A percentile compares a stretch with the other conserved stretches of the same genome.
Conservation (phyloP, 2,329 filamentous ascomycete genomes). For the Fusarium xyrophilum region DNA sequence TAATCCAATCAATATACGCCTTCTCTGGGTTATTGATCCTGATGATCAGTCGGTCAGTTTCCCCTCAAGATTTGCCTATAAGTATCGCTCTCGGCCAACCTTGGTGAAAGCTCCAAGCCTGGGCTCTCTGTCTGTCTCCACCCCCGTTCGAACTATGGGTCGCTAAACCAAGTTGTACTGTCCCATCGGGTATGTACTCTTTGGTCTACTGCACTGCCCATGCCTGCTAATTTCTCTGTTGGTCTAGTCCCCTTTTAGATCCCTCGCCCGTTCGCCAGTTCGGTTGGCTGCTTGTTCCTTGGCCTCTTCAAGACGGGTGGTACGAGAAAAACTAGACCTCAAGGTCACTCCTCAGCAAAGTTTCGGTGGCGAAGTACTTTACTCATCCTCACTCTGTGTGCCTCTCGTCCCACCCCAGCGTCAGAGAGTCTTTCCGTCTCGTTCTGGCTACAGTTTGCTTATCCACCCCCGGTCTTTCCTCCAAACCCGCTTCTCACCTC, state of each 20-base stretch:
- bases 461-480: constrained; percentile 28
- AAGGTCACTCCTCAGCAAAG: not conserved
- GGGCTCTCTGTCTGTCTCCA: not conserved
- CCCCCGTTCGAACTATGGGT: not conserved
- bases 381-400: not conserved
- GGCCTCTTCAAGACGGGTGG: constrained; percentile 17
- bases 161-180: constrained; percentile 8
- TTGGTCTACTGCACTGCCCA: constrained; percentile 17
- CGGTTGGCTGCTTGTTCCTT: constrained; percentile 25
- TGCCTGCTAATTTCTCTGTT: constrained; percentile 36
- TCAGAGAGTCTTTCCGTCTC: constrained; percentile 10
- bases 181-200: not conserved
- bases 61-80: not conserved
- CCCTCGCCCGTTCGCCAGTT: constrained; percentile 23
- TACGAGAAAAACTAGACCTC: constrained; percentile 21
- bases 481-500: constrained; percentile 34
- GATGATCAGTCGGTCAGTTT: not conserved
- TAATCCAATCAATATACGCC: not conserved
- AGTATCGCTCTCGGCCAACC: not conserved
- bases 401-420: constrained; percentile 19
- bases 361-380: not conserved
- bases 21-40: not conserved
- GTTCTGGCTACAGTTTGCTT: constrained; percentile 1
- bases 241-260: constrained; percentile 28
- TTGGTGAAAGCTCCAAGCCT: not conserved